Evolutionary conservation across 202 grass and related monocot species (phyloP).

Genomic region (Zoysia matrella): DNA sequence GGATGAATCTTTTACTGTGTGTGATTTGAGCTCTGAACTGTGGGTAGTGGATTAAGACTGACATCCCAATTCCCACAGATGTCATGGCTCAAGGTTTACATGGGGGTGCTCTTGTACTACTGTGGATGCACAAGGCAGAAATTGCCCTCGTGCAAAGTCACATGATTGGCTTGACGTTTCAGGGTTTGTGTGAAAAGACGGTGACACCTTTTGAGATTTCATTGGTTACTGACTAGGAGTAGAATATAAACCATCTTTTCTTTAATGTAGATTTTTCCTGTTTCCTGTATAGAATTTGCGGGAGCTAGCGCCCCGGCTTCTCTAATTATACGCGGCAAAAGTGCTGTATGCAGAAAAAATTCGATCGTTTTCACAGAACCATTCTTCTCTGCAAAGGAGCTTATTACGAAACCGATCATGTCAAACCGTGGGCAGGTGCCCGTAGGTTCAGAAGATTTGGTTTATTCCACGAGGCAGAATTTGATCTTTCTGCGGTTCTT

Average conservation of each 20-base stretch:
- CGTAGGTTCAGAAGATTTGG: not conserved
- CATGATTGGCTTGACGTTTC: too few relatives aligned
- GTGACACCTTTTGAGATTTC: slow-evolving; percentile 22
- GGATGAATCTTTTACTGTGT: not conserved
- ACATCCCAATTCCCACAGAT: not conserved
- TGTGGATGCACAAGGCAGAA: too few relatives aligned
- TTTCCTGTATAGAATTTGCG: not conserved
- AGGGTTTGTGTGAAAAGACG: slow-evolving; percentile 12
- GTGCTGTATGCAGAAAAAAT: not conserved
- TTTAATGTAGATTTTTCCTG: not conserved
- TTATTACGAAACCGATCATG: not conserved
- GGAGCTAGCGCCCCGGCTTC: not conserved
- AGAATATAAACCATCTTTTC: slow-evolving; percentile 10
- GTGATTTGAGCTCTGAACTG: slow-evolving; percentile 21
- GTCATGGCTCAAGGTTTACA: slow-evolving; percentile 2
- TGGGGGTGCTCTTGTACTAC: not conserved
- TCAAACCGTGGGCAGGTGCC: not conserved
- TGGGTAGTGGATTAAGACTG: slow-evolving; percentile 29
- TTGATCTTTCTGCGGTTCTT: too few relatives aligned
- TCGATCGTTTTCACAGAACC: not conserved
- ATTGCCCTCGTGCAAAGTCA: too few relatives aligned
- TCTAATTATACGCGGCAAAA: not conserved
- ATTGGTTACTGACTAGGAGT: not conserved
- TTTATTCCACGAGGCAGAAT: slow-evolving; percentile 15
- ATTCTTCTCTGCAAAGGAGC: too few relatives aligned